A percentile compares a stretch with the other conserved stretches of the same genome.
Evolutionary conservation across 139 green algal species (phyloP).

Genomic region (Parachlorella kessleri): DNA sequence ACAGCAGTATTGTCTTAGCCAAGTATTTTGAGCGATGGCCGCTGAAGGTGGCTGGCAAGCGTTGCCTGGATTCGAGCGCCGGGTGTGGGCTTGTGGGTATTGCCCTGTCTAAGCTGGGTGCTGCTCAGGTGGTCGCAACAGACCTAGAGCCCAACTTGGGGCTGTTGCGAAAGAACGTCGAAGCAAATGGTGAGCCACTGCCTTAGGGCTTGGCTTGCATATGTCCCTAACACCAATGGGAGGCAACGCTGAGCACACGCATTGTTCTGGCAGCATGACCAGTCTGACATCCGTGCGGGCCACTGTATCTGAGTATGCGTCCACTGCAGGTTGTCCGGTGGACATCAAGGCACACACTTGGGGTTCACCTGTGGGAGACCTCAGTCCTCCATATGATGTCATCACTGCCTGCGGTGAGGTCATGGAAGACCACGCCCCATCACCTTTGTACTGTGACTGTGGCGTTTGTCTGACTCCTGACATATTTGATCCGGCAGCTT

Average conservation of each 20-base stretch:
- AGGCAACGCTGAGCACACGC: too few relatives aligned
- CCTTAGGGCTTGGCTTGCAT: too few relatives aligned
- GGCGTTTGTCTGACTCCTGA: neutral
- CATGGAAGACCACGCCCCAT: neutral
- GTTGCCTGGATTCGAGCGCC: slow-evolving; percentile 63
- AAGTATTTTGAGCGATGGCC: slow-evolving; percentile 54
- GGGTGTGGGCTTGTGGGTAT: slow-evolving; percentile 71
- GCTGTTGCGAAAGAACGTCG: slow-evolving; percentile 56
- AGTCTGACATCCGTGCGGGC: too few relatives aligned
- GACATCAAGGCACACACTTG: neutral
- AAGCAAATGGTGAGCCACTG: slow-evolving; percentile 49
- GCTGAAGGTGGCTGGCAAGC: slow-evolving; percentile 14
- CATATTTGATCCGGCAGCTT: too few relatives aligned
- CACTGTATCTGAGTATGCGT: too few relatives aligned
- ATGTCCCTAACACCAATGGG: too few relatives aligned
- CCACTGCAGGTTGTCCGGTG: neutral
- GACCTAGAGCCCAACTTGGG: slow-evolving; percentile 66
- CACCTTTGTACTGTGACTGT: neutral
- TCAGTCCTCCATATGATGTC: neutral
- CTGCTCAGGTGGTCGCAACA: slow-evolving; percentile 45
- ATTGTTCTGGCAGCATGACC: too few relatives aligned
- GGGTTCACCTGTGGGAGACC: neutral
- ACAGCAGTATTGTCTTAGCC: slow-evolving; percentile 67
- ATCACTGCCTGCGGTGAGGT: neutral
- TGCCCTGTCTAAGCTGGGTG: slow-evolving; percentile 48